These are phyloP conservation scores for Fusarium sarcochroum DNA, from an alignment of 2,329 filamentous ascomycete genomes.

Conservation along the genomic window DNA sequence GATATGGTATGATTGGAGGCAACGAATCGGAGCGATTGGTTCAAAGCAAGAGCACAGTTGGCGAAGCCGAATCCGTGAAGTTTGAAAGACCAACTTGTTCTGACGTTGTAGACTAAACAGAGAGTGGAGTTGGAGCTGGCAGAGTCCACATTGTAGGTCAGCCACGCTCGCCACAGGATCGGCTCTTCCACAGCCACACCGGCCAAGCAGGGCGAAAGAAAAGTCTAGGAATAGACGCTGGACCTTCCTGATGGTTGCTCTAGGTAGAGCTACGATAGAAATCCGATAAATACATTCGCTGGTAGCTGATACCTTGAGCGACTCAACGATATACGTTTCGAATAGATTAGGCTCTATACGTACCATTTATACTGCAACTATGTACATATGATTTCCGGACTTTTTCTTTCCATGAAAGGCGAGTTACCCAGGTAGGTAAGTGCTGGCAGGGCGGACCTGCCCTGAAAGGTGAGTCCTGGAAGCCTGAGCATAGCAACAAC, in stretches of 20 bases:
- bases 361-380: too few species aligned
- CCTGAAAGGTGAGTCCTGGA: neutral
- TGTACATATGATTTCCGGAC: too few species aligned
- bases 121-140: neutral
- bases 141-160: constrained; percentile 2
- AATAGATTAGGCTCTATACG: too few species aligned
- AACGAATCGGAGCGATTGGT: constrained; percentile 9
- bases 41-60: constrained; percentile 8
- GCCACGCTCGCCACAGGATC: constrained; percentile 17
- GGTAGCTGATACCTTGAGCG: too few species aligned
- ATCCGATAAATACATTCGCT: too few species aligned
- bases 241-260: too few species aligned
- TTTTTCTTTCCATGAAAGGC: too few species aligned
- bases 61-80: constrained; percentile 24
- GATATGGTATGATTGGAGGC: constrained; percentile 5
- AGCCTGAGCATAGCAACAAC: neutral
- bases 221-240: too few species aligned
- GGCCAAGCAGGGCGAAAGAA: too few species aligned
- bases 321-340: too few species aligned
- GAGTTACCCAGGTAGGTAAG: neutral
- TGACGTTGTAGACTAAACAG: constrained; percentile 17
- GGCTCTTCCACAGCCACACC: constrained; percentile 18
- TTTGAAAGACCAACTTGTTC: constrained; percentile 22
- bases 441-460: neutral
- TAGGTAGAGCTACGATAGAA: too few species aligned